phyloP scores from a whole-genome alignment of 2,329 filamentous ascomycete species.

The Epichloe gansuensis region DNA sequence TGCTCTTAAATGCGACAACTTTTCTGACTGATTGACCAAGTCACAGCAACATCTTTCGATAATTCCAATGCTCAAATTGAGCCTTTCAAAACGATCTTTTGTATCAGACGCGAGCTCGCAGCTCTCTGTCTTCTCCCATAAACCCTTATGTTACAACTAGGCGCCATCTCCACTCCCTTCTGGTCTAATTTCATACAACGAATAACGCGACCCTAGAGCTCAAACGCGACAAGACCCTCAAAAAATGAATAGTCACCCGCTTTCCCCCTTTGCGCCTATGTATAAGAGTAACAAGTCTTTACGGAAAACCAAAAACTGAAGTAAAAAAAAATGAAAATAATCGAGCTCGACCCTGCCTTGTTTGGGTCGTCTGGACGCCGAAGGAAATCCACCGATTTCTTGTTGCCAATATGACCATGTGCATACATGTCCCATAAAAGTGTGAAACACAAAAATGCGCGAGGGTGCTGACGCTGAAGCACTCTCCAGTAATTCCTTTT shows the following conservation, averaged over 20 bases:
- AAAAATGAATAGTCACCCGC: neutral
- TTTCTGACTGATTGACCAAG: neutral
- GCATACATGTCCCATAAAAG: neutral
- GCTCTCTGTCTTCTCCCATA: neutral
- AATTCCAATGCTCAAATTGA: neutral
- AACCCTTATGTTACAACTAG: constrained; percentile 4
- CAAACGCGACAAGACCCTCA: neutral
- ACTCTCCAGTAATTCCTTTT: neutral
- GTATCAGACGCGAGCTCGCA: neutral
- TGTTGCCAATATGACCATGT: neutral
- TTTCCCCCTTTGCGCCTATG: constrained; percentile 2
- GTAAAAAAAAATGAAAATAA: neutral
- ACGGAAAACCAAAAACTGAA: neutral
- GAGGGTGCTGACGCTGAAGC: constrained; percentile 1
- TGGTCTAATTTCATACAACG: constrained; percentile 4
- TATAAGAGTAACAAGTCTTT: constrained; percentile 1
- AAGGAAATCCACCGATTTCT: neutral
- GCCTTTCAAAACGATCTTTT: neutral
- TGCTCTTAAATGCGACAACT: no score
- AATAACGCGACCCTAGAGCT: neutral
- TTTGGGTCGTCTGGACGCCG: neutral
- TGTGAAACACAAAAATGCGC: neutral
- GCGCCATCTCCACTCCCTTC: neutral
- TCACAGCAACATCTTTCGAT: neutral
- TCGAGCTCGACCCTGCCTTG: neutral